phyloP scores from a whole-genome alignment of 2,329 filamentous ascomycete genomes.

The Curvularia sp. region DNA sequence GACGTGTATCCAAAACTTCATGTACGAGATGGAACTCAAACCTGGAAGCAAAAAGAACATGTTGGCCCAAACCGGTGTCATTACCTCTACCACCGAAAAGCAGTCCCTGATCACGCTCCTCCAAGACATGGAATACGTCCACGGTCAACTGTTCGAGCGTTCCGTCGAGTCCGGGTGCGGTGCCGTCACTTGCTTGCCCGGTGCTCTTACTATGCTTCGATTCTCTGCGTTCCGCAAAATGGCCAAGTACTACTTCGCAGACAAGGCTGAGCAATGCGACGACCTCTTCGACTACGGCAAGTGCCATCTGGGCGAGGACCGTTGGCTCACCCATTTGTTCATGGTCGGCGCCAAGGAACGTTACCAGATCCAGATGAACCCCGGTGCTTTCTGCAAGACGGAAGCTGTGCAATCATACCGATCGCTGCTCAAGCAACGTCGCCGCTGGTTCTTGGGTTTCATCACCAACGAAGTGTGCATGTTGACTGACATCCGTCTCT shows the following conservation, averaged over 20 bases:
- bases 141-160: constrained; percentile 94
- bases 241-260: constrained; percentile 98
- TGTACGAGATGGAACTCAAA: constrained; percentile 98
- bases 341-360: constrained; percentile 95
- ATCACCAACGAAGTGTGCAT: constrained; percentile 98
- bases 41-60: constrained; percentile 90
- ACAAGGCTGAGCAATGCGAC: constrained; percentile 93
- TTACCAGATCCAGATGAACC: constrained; percentile 98
- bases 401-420: constrained; percentile 90
- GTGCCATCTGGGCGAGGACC: constrained; percentile 91
- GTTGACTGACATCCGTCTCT: constrained; percentile 91
- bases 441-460: constrained; percentile 95
- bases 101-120: constrained; percentile 89
- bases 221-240: constrained; percentile 96
- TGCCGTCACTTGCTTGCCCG: constrained; percentile 91
- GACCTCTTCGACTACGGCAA: constrained; percentile 98
- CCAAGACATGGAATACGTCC: constrained; percentile 98
- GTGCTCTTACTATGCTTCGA: constrained; percentile 92
- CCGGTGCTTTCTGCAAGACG: constrained; percentile 96
- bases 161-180: constrained; percentile 95
- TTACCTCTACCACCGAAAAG: constrained; percentile 89
- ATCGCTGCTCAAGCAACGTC: constrained; percentile 89
- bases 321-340: constrained; percentile 97
- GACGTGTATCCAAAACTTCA: constrained; percentile 93
- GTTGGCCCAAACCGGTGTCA: constrained; percentile 97